Conservation (phyloP, 169 alveolate genomes). For the Eimeria maxima region DNA sequence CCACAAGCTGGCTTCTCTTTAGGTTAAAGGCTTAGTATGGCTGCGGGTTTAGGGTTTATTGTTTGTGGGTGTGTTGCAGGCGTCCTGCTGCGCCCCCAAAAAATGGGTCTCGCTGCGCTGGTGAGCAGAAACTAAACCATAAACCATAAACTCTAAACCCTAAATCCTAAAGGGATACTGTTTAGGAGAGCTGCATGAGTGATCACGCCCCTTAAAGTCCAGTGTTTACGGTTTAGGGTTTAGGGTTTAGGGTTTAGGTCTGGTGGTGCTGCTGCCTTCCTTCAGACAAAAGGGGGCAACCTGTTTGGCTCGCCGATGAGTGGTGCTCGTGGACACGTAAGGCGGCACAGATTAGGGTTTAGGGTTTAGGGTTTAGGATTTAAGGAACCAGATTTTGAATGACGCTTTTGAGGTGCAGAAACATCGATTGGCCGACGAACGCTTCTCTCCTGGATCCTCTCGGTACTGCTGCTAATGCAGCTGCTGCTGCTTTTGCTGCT, state of each 20-base stretch:
- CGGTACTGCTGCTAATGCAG: slow-evolving; percentile 40
- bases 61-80: neutral
- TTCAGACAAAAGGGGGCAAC: slow-evolving; percentile 1
- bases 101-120: neutral
- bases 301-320: slow-evolving; percentile 43
- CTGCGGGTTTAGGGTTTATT: slow-evolving; percentile 16
- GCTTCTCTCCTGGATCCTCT: slow-evolving; percentile 51
- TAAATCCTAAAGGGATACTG: neutral
- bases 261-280: neutral
- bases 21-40: neutral
- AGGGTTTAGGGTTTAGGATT: neutral
- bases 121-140: neutral
- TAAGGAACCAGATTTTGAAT: neutral
- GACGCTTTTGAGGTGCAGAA: slow-evolving; percentile 24
- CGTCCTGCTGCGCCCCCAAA: neutral
- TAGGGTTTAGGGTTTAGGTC: slow-evolving; percentile 29
- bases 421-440: slow-evolving; percentile 47
- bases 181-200: neutral
- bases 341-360: neutral
- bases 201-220: neutral
- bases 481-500: slow-evolving; percentile 37
- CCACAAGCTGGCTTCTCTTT: neutral
- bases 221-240: slow-evolving; percentile 31
- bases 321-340: slow-evolving; percentile 32
- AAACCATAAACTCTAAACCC: slow-evolving; percentile 32